Base-by-base conservation (phyloP, 352 stramenopile species). In the Saprolegnia diclina region DNA sequence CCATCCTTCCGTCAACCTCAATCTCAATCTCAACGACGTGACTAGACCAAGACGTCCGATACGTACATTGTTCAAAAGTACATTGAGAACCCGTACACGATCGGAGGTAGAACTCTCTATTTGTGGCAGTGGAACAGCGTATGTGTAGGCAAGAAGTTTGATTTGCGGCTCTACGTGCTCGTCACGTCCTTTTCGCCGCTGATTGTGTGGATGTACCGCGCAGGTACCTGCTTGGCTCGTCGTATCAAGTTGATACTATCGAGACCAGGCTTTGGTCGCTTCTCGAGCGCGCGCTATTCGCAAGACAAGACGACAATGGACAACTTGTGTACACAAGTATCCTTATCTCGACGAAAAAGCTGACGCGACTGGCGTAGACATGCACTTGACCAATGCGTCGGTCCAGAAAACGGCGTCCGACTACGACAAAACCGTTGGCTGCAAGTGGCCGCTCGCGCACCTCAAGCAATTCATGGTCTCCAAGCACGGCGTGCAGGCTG, bases 351-450 rank as follows among this genome's bases (percentile, higher is more conserved):
- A n/a, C 0, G 19, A 37, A 18, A 24, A 16, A 7, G 45, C 10
- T 11, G 40, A 57, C 35, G n/a, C n/a, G n/a, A 5, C 40, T 86
- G 45, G 72, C 72, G 52, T 91, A 82, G 76, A 88, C 71, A 97
- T 98, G 88, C 93, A 98, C 70, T 79, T 98, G 35, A 97, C 93
- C 0, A 98, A 98, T 59, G 92, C 94, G 68, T 86, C 89, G 11
- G 82, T 98, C 18, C 95, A 98, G 71, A 96, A 95, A 68, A 79
- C 78, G 7, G 80, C 77, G 6, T 76, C 91, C 5, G 88, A 94
- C 35, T 97, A 94, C 69, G 77, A 88, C 63, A 75, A 76, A 26
- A 73, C 71, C 29, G 72, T 80, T n/a, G 84, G 83, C 4, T 82
- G 78, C 71, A 92, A 91, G 73, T 91, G 82, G 84, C 71, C 70